phyloP scores from a whole-genome alignment of 495 filamentous ascomycete species.

The Hyphodiscus hymeniophilus region DNA sequence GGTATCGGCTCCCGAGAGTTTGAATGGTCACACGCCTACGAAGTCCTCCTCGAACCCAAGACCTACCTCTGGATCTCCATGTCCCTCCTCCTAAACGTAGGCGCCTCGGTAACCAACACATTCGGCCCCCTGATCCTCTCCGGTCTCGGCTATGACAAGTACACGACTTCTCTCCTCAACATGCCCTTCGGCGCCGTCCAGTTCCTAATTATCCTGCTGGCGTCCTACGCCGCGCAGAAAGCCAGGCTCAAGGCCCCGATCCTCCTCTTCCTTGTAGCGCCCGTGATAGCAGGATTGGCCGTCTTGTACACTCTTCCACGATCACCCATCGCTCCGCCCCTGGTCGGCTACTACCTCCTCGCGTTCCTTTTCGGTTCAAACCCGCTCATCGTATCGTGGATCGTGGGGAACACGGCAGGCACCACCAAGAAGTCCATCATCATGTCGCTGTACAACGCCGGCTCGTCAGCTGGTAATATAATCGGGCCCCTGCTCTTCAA shows the following conservation, averaged over 20 bases:
- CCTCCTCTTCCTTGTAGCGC: conserved; percentile 39
- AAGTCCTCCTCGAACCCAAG: conserved; percentile 35
- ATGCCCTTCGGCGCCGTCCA: conserved; percentile 54
- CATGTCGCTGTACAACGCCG: conserved; percentile 53
- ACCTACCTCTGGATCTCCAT: conserved; percentile 42
- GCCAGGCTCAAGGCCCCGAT: conserved; percentile 42
- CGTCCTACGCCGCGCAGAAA: conserved; percentile 44
- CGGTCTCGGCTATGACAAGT: conserved; percentile 51
- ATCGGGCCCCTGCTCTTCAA: conserved; percentile 62
- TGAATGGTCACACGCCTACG: conserved; percentile 36
- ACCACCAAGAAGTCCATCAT: conserved; percentile 59
- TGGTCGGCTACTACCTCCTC: conserved; percentile 54
- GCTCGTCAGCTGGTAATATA: conserved; percentile 56
- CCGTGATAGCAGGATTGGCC: conserved; percentile 47
- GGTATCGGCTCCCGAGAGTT: conserved; percentile 47
- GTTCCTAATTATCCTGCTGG: conserved; percentile 45
- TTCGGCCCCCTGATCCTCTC: conserved; percentile 55
- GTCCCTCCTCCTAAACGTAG: conserved; percentile 51
- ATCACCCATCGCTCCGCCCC: conserved; percentile 32
- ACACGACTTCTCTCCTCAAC: conserved; percentile 53
- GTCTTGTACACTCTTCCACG: conserved; percentile 43
- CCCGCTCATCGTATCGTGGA: conserved; percentile 38
- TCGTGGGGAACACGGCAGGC: conserved; percentile 55
- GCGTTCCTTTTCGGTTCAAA: conserved; percentile 52
- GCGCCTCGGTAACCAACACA: conserved; percentile 49